These are phyloP conservation scores for Maudiozyma serrabonitensis DNA, from an alignment of 805 yeast species.

Conservation along the genomic window DNA sequence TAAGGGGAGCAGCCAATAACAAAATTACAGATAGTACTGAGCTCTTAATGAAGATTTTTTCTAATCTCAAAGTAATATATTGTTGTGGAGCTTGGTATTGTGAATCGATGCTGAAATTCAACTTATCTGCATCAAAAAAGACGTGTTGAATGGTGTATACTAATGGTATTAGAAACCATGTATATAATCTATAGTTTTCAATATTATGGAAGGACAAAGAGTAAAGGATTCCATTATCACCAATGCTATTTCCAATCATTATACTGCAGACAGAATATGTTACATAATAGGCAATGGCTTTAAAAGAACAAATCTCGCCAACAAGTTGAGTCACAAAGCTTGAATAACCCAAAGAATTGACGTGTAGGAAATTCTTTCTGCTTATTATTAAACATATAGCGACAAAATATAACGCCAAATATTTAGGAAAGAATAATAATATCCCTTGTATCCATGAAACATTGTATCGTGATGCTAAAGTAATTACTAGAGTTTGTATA, in stretches of 20 bases:
- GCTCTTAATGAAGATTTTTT: slow-evolving; percentile 31
- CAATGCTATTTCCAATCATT: slow-evolving; percentile 17
- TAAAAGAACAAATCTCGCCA: slow-evolving; percentile 27
- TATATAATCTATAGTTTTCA: slow-evolving; percentile 15
- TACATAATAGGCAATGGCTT: slow-evolving; percentile 20
- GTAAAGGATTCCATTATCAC: slow-evolving; percentile 13
- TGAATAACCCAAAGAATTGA: slow-evolving; percentile 25
- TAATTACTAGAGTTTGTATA: slow-evolving; percentile 18
- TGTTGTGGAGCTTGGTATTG: slow-evolving; percentile 33
- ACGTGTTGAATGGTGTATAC: slow-evolving; percentile 44
- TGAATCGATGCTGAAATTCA: slow-evolving; percentile 35
- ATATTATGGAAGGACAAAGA: background rate
- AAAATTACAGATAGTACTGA: slow-evolving; percentile 7
- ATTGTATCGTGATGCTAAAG: slow-evolving; percentile 14
- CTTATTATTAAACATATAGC: slow-evolving; percentile 30
- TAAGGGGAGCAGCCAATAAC: slow-evolving; percentile 18
- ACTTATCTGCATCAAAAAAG: slow-evolving; percentile 44
- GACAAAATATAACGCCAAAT: slow-evolving; percentile 22
- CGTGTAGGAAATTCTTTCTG: slow-evolving; percentile 34
- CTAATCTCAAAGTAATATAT: slow-evolving; percentile 21
- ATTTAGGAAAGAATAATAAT: slow-evolving; percentile 22
- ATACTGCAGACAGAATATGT: slow-evolving; percentile 14
- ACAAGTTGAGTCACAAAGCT: slow-evolving; percentile 14
- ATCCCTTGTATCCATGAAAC: slow-evolving; percentile 18
- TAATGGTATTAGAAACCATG: slow-evolving; percentile 32